Base-by-base conservation (phyloP, 805 yeast genomes). In the Kluyveromyces lactis region DNA sequence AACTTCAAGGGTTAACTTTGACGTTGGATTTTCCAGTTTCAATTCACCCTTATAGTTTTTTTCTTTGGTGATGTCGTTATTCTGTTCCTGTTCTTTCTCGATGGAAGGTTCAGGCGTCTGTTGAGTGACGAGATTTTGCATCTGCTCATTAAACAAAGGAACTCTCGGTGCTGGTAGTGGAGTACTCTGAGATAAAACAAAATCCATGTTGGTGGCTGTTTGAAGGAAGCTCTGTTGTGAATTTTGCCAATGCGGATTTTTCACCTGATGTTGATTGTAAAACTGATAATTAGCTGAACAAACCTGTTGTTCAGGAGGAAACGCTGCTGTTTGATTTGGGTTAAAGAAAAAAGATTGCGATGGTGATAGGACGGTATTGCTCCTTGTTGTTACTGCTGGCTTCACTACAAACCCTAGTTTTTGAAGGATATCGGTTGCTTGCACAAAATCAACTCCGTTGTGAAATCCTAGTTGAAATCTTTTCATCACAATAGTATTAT, bases 401-500 rank as follows among this genome's bases (percentile, higher is more conserved):
- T 45, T 50, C 15, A 50, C 41, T 3, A 31, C 31, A 31, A 51
- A 33, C 4, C 43, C 43, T 12, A 51, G 33, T 17, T 31, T 33
- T 9, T 26, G 27, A 15, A 48, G 19, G 6, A 42, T n/a, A 1
- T 31, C 23, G 13, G 35, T 17, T 5, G 44, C 33, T 4, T 29
- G 34, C 3, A 18, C 28, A 41, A 47, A 55, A 12, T 52, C 58
- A 3, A 23, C 26, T 2, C 33, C 42, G 27, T 39, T 42, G 3
- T 19, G 21, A 18, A 56, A 47, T 7, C 46, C 44, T 3, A 58
- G 32, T 40, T 58, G 63, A 33, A 58, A 58, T 17, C 62, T 39
- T 33, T 40, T 52, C 33, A 56, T 28, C 13, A 34, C 41, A 13
- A 32, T 29, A 7, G 12, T 18, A 4, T 41, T 33, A 17, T 36